Conservation (phyloP, 1,139 yeast species). For the Suhomyces maxii region DNA sequence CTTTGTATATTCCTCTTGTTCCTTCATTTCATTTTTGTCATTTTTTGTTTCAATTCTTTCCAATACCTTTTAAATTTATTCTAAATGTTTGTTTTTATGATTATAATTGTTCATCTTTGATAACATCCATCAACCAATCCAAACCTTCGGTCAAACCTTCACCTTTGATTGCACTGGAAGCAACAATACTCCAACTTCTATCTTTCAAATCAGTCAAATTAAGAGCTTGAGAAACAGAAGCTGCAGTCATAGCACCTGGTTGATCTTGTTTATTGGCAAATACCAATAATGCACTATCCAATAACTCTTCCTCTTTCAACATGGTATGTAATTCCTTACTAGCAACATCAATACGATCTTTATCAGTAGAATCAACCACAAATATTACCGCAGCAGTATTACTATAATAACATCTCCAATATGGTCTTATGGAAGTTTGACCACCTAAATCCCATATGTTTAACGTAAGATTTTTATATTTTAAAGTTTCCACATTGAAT, state of each 20-base stretch:
- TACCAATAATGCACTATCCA: conserved; percentile 86
- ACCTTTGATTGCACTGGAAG: conserved; percentile 93
- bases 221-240: conserved; percentile 88
- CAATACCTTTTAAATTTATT: not conserved
- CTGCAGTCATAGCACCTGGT: conserved; percentile 91
- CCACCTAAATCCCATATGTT: conserved; percentile 95
- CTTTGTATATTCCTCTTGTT: too few species aligned
- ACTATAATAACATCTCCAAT: conserved; percentile 97
- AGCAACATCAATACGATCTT: conserved; percentile 86
- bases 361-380: conserved; percentile 96
- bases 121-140: conserved; percentile 96
- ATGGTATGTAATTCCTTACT: conserved; percentile 86
- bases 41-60: too few species aligned
- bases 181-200: conserved; percentile 97
- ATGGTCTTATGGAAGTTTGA: conserved; percentile 93
- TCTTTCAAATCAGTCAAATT: conserved; percentile 87
- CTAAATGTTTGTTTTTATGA: not conserved
- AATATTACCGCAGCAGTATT: conserved; percentile 95
- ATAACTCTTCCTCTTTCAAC: conserved; percentile 90
- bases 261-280: conserved; percentile 98
- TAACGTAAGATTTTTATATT: conserved; percentile 84
- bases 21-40: too few species aligned
- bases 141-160: conserved; percentile 95
- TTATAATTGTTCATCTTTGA: conserved; percentile 82
- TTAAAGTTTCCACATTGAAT: conserved; percentile 91